Base-by-base conservation (phyloP, 2,329 filamentous ascomycete genomes). In the Daldinia sp. region DNA sequence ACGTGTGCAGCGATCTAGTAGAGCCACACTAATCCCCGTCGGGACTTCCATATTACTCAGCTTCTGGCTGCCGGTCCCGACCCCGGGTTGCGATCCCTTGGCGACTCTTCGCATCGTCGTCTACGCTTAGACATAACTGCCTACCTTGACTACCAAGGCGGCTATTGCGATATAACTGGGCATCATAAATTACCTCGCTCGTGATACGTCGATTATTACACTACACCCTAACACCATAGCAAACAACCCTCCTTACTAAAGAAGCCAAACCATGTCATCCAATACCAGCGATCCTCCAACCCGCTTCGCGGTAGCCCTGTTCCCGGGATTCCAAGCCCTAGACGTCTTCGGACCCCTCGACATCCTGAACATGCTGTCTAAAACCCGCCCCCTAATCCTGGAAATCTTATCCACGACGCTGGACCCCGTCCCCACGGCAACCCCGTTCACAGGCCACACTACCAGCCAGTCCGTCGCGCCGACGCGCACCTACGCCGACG, bases 401-500 rank as follows among this genome's bases (percentile, higher is more conserved):
- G 70, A 71, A 65, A 64, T 83, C 30, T 75, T 85, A 27, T 74
- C 80, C 25, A 70, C 74, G 6, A 78, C 77, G 11, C 70, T 79
- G 10, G 77, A 79, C 11, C 78, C 80, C 1, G 80, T 83, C 13
- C 76, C 72, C 7, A 79, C 80, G 1, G 68, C 49, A 23, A 66
- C 73, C n/a, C 64, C 68, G 6, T 51, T 58, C 32, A 27, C 62
- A 3, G 45, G 66, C 5, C 75, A 74, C 37, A 72, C 70, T 61
- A 79, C 80, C 64, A 77, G 72, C 49, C 74, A 79, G 13, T 56
- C 59, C 19, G 59, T 82, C 11, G 61, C 74, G 15, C 77, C 81
- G 17, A 83, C 81, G 1, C 76, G 78, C 70, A 90, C 87, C 0
- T 87, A 87, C 69, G 78, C 76, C 41, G 74, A 79, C 3, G 78